These are phyloP conservation scores for Cryptosporidium ryanae DNA, from an alignment of 169 alveolate genomes.

Conservation along the genomic window DNA sequence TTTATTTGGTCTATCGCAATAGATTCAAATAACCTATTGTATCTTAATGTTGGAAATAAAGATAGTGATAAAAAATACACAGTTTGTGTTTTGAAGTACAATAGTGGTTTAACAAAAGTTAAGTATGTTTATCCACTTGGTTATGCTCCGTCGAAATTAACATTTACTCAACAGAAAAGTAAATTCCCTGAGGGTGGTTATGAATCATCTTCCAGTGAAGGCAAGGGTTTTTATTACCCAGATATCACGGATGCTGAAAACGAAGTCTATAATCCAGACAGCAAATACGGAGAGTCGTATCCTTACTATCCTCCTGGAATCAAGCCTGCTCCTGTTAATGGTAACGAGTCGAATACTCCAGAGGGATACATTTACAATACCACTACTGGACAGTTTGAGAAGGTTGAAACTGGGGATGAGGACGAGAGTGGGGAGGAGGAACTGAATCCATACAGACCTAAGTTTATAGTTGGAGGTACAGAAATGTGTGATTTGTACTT, in stretches of 20 bases:
- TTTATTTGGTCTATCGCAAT: slow-evolving; percentile 40
- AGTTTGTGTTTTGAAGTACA: slow-evolving; percentile 21
- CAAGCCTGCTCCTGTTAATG: slow-evolving; percentile 32
- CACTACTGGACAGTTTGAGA: slow-evolving; percentile 63
- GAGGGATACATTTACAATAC: slow-evolving; percentile 47
- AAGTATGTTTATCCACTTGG: slow-evolving; percentile 44
- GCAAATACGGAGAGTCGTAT: slow-evolving; percentile 8
- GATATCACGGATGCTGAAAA: not conserved
- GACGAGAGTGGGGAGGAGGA: slow-evolving; percentile 7
- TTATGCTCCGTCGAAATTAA: slow-evolving; percentile 38
- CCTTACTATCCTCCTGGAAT: slow-evolving; percentile 65
- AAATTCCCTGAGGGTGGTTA: slow-evolving; percentile 50
- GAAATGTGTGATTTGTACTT: slow-evolving; percentile 30
- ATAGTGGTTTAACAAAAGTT: not conserved
- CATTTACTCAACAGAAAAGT: slow-evolving; percentile 10
- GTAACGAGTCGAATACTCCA: slow-evolving; percentile 9
- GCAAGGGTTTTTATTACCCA: slow-evolving; percentile 33
- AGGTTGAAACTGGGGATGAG: not conserved
- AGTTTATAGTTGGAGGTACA: slow-evolving; percentile 7
- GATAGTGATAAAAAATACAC: slow-evolving; percentile 16
- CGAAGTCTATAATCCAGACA: slow-evolving; percentile 7
- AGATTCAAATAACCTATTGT: slow-evolving; percentile 26
- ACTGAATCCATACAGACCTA: slow-evolving; percentile 56
- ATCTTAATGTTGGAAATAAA: slow-evolving; percentile 12
- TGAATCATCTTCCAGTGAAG: slow-evolving; percentile 1